These are phyloP conservation scores for Phytophthora kernoviae DNA, from an alignment of 352 stramenopile genomes.

Conservation along the genomic window DNA sequence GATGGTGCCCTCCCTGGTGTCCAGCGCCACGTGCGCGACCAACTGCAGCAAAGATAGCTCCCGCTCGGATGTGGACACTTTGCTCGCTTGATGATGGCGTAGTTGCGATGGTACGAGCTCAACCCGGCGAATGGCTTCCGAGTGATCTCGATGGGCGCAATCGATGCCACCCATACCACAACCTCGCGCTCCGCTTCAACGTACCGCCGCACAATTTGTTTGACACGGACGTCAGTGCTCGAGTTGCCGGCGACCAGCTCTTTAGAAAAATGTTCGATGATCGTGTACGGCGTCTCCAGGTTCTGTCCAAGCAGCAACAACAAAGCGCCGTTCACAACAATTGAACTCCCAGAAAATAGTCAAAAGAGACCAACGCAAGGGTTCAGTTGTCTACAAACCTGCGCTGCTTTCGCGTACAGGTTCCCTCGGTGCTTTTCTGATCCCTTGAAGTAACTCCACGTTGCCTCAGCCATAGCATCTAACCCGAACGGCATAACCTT, in stretches of 20 bases:
- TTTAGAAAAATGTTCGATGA: conserved; percentile 40
- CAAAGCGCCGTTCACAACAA: too few relatives aligned
- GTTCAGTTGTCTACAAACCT: neutral
- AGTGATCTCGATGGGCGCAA: conserved; percentile 26
- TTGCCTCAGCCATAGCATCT: conserved; percentile 18
- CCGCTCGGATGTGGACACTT: conserved; percentile 18
- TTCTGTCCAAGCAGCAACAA: conserved; percentile 3
- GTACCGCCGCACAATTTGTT: conserved; percentile 30
- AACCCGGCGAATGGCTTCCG: conserved; percentile 22
- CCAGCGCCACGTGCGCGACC: conserved; percentile 46
- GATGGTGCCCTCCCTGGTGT: conserved; percentile 37
- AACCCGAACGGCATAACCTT: conserved; percentile 30
- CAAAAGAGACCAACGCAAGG: too few relatives aligned
- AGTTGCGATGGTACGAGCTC: conserved; percentile 54
- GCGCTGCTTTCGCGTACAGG: neutral
- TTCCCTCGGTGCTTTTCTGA: conserved; percentile 29
- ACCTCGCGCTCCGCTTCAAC: conserved; percentile 31
- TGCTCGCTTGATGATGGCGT: conserved; percentile 58
- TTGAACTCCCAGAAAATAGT: neutral
- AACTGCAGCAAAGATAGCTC: conserved; percentile 53
- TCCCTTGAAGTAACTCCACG: conserved; percentile 36
- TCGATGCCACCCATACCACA: conserved; percentile 31
- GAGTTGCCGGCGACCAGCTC: conserved; percentile 33
- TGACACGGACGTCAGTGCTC: conserved; percentile 30
- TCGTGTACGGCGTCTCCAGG: conserved; percentile 31